Base-by-base conservation (phyloP, 352 stramenopile species). In the Phytophthora hybrid region DNA sequence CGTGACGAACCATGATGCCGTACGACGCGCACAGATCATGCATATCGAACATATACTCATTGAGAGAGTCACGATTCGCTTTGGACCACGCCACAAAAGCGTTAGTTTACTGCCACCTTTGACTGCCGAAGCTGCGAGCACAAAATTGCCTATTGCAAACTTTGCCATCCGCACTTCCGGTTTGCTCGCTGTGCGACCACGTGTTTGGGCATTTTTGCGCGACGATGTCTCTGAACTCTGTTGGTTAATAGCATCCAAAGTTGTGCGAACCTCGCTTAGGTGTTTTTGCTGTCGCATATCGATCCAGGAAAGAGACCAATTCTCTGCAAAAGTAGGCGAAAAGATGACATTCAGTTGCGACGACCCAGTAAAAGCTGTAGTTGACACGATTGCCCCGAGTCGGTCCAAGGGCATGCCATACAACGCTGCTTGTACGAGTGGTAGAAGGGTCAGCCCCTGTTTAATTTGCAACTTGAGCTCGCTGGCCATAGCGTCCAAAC, bases 311-410 rank as follows among this genome's bases (percentile, higher is more conserved):
- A 44, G 23, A 2, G 37, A 44, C 6, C 37, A 44, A 16, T 44
- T 44, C 8, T 44, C 5, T 16, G 37, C 37, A 44, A 44, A 44
- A 16, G 37, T 44, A 44, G 37, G 37, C 37, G 37, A 9, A 44
- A 44, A 44, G 0, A 16, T 44, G 37, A 7, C 37, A 44, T 44
- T 14, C 37, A 5, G 37, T 16, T 44, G 37, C 37, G 41, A 34
- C 3, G 16, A 23, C 0, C 19, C 63, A 0, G 63, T 73, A 46
- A 76, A 76, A 4, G 54, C 63, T 7, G 63, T 79, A 14, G 74
- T 9, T 14, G 68, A 55, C 9, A 56, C 60, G 2, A 31, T 13
- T 0, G 59, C 55, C 1, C 6, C n/a, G 0, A 70, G 56, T 1
- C 55, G 44, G 29, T 71, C 56, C 0, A 65, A 21, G 1, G 61